Evolutionary conservation across 805 yeast genomes (phyloP).

Genomic region (Metschnikowia rubicola): DNA sequence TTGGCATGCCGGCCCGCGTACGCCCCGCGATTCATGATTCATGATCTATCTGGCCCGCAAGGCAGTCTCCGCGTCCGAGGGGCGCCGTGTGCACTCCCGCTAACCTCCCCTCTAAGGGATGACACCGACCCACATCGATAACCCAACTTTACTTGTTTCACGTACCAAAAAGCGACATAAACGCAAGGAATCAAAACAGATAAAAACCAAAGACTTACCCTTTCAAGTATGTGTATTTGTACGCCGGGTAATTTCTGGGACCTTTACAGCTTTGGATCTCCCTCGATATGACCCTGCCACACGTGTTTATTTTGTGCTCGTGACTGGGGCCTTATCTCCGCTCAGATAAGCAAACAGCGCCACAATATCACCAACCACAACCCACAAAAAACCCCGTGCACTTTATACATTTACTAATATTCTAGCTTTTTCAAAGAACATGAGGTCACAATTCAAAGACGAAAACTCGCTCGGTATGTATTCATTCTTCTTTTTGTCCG

Average conservation of each 20-base stretch:
- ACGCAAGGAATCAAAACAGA: neutral
- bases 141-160: constrained; percentile 2
- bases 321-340: constrained; percentile 5
- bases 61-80: neutral
- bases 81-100: constrained; percentile 9
- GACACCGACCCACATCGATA: constrained; percentile 10
- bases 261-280: neutral
- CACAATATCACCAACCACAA: neutral
- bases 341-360: constrained; percentile 4
- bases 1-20: too few relatives aligned
- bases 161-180: neutral
- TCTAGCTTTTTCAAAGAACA: constrained; percentile 23
- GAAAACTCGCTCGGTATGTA: constrained; percentile 89
- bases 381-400: neutral
- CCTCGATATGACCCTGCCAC: neutral
- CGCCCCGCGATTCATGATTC: too few relatives aligned
- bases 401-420: neutral
- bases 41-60: too few relatives aligned
- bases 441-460: constrained; percentile 93
- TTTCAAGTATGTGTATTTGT: too few relatives aligned
- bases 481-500: neutral
- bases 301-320: constrained; percentile 1
- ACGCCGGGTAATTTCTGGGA: neutral
- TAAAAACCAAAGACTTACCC: too few relatives aligned
- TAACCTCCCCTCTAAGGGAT: constrained; percentile 16